phyloP scores from a whole-genome alignment of 768 basidiomycete species.

The Pleurotus tuoliensis region DNA sequence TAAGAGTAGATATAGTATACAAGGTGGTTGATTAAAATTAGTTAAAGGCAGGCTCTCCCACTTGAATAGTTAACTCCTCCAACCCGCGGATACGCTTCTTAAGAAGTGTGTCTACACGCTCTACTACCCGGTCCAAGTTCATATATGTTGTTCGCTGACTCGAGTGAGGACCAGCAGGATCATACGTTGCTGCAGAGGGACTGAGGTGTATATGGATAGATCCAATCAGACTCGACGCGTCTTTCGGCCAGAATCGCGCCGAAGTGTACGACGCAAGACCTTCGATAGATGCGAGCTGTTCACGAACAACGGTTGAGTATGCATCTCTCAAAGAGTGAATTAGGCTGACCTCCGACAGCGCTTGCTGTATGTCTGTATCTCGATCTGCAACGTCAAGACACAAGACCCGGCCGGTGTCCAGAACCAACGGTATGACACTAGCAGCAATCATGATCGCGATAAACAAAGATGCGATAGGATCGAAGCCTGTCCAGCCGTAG shows the following conservation, averaged over 20 bases:
- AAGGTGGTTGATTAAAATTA: not conserved
- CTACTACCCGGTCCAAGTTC: conserved; percentile 62
- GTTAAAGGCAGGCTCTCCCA: conserved; percentile 41
- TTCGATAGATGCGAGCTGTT: conserved; percentile 67
- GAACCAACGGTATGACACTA: conserved; percentile 91
- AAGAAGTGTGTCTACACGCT: conserved; percentile 70
- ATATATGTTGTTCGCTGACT: conserved; percentile 46
- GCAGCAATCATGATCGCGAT: conserved; percentile 94
- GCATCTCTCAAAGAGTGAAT: not conserved
- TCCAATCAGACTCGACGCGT: conserved; percentile 79
- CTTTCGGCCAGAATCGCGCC: conserved; percentile 95
- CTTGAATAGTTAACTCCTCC: conserved; percentile 88
- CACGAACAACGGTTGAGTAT: conserved; percentile 28
- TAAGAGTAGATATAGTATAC: not conserved
- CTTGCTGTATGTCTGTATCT: conserved; percentile 48
- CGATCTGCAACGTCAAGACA: conserved; percentile 79
- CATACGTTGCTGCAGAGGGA: conserved; percentile 50
- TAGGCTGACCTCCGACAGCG: conserved; percentile 57
- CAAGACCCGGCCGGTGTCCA: conserved; percentile 88
- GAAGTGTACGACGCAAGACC: conserved; percentile 78
- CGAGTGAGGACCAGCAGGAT: conserved; percentile 53
- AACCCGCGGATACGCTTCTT: conserved; percentile 73
- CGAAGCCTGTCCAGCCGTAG: conserved; percentile 98
- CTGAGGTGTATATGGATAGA: conserved; percentile 90
- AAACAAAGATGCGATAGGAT: conserved; percentile 95